Base-by-base conservation (phyloP, 1,284 basidiomycete genomes). In the Mycosarcoma mackinlayi region DNA sequence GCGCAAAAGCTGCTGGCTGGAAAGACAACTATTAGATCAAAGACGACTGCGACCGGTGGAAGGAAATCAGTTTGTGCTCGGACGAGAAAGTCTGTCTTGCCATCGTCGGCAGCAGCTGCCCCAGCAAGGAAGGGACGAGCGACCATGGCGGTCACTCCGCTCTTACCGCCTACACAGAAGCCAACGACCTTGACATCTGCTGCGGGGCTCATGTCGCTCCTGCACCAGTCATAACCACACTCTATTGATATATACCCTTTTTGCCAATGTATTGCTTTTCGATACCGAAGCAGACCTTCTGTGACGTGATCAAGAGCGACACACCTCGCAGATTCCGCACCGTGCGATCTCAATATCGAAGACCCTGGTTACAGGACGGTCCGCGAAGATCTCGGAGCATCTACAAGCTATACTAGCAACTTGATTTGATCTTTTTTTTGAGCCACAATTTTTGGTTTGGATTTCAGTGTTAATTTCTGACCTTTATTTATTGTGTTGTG, bases 31-130 rank as follows among this genome's bases (percentile, higher is more conserved):
- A n/a, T n/a, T 16, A 25, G 13, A 13, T 18, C 33, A 23, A 55
- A 16, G 34, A 49, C 30, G 25, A 21, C 10, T 3, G 30, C 18
- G 3, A 16, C 27, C 18, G 48, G 33, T 7, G 45, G 45, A 6
- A 59, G 62, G 14, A 65, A 51, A 31, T 58, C 61, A 37, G 27
- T 58, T 3, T 46, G 58, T 19, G 55, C 61, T 9, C 19, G 45
- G 4, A 30, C 62, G 23, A 49, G 51, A 1, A 55, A 38, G 31
- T 57, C 62, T 28, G 55, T 41, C 9, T 21, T 56, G 0, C 45
- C 45, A 5, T 4, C 45, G 6, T 9, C 61, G n/a, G 19, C 45
- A 6, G 27, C 27, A 18, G 21, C 39, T 7, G n/a, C n/a, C n/a
- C n/a, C 27, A 8, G 31, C 23, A 11, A 49, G 52, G 28, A 66